Conservation (phyloP, 345 rosid species). For the Brassica incana region DNA sequence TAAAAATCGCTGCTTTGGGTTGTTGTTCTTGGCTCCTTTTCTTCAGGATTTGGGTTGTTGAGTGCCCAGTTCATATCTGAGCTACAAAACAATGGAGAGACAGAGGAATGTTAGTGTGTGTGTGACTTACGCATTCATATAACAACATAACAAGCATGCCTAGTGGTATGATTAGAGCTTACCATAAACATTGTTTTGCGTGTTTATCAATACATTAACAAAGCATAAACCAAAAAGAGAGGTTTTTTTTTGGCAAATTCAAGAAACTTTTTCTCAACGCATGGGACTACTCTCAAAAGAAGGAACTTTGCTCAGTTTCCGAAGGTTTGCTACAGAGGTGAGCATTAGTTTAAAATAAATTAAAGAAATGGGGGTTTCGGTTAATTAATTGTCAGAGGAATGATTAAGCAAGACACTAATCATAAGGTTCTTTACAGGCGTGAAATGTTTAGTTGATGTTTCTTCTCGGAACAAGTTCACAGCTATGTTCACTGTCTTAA, state of each 20-base stretch:
- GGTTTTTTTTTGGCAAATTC: conserved; percentile 14
- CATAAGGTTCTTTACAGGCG: conserved; percentile 65
- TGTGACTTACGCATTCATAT: conserved; percentile 7
- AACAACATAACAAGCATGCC: conserved; percentile 25
- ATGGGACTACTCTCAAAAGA: conserved; percentile 71
- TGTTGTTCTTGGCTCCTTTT: neutral
- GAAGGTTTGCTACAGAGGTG: conserved; percentile 33
- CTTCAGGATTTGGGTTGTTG: conserved; percentile 31
- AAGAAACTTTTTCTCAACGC: conserved; percentile 40
- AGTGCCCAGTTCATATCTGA: conserved; percentile 58
- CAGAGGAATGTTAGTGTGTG: conserved; percentile 19
- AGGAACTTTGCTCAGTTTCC: conserved; percentile 70
- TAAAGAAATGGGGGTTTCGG: conserved; percentile 9
- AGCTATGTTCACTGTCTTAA: conserved; percentile 48
- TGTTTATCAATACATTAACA: conserved; percentile 28
- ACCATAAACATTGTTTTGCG: conserved; percentile 58
- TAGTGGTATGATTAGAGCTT: conserved; percentile 36
- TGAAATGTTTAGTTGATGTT: conserved; percentile 45
- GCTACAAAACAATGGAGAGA: conserved; percentile 36
- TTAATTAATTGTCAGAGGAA: conserved; percentile 34
- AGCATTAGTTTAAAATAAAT: neutral
- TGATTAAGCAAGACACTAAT: conserved; percentile 42
- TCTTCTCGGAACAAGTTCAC: conserved; percentile 52
- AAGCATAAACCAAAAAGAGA: conserved; percentile 2
- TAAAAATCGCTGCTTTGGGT: conserved; percentile 27